Evolutionary conservation across 2,329 filamentous ascomycete genomes (phyloP).

Genomic region (Colletotrichum trifolii): DNA sequence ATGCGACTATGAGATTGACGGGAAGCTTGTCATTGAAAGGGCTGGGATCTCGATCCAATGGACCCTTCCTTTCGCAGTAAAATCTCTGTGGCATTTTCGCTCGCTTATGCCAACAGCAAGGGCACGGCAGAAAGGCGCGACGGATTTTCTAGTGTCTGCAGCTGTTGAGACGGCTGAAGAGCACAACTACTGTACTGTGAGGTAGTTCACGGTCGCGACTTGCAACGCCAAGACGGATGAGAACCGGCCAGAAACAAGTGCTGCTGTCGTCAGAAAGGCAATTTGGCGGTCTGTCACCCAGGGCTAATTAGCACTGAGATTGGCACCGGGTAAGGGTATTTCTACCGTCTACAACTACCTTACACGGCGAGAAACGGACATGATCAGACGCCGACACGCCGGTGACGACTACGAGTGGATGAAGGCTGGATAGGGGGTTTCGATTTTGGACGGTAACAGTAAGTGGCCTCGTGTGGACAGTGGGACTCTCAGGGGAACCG

Average conservation of each 20-base stretch:
- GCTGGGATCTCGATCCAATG: slow-evolving; percentile 10
- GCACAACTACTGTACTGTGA: slow-evolving; percentile 12
- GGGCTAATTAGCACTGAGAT: background rate
- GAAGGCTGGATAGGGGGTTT: background rate
- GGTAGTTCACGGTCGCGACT: background rate
- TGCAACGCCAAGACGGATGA: slow-evolving; percentile 27
- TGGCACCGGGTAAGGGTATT: slow-evolving; percentile 6
- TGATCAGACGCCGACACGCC: slow-evolving; percentile 1
- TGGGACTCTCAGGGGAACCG: slow-evolving; percentile 2
- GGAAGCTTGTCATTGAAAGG: slow-evolving; percentile 22
- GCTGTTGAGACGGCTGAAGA: background rate
- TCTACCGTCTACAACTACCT: background rate
- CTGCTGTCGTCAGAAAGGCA: slow-evolving; percentile 19
- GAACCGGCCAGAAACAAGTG: slow-evolving; percentile 15
- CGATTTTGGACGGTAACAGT: background rate
- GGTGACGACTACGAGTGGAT: background rate
- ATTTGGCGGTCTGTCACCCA: slow-evolving; percentile 9
- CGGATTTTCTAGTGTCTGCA: too few relatives aligned
- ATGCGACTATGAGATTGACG: slow-evolving; percentile 18
- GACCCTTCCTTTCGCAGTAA: background rate
- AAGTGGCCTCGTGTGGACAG: slow-evolving; percentile 16
- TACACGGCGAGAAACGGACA: slow-evolving; percentile 1
- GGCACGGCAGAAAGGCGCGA: too few relatives aligned
- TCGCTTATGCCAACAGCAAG: background rate
- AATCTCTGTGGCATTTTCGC: background rate